Conservation (phyloP, 2,329 filamentous ascomycete species). For the Periconia macrospinosa region DNA sequence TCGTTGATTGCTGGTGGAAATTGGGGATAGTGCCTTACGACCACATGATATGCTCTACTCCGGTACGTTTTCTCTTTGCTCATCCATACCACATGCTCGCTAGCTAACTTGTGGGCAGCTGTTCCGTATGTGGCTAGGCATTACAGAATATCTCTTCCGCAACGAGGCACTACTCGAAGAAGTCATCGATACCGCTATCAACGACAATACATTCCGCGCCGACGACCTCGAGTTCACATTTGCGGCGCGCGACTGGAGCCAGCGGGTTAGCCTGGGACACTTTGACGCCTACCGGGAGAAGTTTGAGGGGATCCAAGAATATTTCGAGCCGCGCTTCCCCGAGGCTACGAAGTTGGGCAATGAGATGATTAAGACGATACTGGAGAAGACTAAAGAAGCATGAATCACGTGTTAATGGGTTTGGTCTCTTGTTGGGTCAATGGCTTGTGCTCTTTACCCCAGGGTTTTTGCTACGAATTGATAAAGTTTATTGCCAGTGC, state of each 20-base stretch:
- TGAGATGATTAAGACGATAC: conserved; percentile 94
- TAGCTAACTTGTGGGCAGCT: conserved; percentile 51
- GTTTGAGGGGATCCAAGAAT: conserved; percentile 85
- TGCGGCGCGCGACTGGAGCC: conserved; percentile 92
- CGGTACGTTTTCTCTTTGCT: conserved; percentile 53
- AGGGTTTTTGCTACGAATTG: no score
- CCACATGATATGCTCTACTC: conserved; percentile 99
- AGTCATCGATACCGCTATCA: conserved; percentile 79
- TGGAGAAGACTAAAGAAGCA: conserved; percentile 67
- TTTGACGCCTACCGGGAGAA: conserved; percentile 92
- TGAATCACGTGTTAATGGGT: background rate
- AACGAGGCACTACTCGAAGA: conserved; percentile 80
- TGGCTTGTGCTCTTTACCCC: background rate
- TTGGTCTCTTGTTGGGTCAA: background rate
- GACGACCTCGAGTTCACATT: conserved; percentile 98
- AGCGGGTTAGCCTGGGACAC: conserved; percentile 86
- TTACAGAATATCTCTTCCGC: conserved; percentile 95
- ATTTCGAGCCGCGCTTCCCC: conserved; percentile 87
- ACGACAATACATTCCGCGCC: conserved; percentile 88
- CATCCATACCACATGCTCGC: background rate
- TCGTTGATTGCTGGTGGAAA: conserved; percentile 98
- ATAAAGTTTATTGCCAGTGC: no score
- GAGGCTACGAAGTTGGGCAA: conserved; percentile 88
- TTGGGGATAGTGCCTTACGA: conserved; percentile 94
- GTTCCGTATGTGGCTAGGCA: conserved; percentile 93